Conservation (phyloP, 2,329 filamentous ascomycete species). For the Fusarium fracticaudum region DNA sequence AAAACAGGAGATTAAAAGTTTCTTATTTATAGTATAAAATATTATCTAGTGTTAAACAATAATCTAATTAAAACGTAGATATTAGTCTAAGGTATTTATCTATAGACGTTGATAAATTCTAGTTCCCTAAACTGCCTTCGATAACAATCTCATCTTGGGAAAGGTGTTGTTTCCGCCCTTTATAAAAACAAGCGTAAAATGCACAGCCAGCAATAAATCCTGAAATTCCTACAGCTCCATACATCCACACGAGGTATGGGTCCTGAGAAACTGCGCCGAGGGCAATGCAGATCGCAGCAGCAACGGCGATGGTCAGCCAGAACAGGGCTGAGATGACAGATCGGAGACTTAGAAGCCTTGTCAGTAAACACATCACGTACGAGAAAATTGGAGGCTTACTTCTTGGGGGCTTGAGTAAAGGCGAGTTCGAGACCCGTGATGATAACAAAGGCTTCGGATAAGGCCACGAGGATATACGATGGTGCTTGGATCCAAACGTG, state of each 20-base stretch:
- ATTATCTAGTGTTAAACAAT: too few relatives aligned
- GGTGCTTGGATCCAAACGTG: slow-evolving; percentile 3
- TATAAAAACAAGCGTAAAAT: slow-evolving; percentile 1
- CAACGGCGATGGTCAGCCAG: not conserved
- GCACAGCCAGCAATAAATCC: not conserved
- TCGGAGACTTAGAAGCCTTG: not conserved
- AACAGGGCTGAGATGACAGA: slow-evolving; percentile 6
- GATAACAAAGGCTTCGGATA: not conserved
- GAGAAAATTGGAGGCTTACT: not conserved
- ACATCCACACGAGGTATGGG: slow-evolving; percentile 6
- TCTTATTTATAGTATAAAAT: too few relatives aligned
- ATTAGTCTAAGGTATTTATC: too few relatives aligned
- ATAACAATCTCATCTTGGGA: not conserved
- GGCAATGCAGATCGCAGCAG: not conserved
- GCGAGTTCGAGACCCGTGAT: slow-evolving; percentile 5
- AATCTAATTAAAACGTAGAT: too few relatives aligned
- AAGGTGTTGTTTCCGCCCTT: not conserved
- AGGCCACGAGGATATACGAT: not conserved
- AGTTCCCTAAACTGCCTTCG: not conserved
- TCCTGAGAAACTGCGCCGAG: not conserved
- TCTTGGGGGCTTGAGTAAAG: not conserved
- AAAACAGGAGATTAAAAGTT: too few relatives aligned
- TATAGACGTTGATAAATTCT: not conserved
- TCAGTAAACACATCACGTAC: not conserved
- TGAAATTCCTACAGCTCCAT: not conserved